phyloP scores from a whole-genome alignment of 495 filamentous ascomycete genomes.

The Aspergillus kassunensis region DNA sequence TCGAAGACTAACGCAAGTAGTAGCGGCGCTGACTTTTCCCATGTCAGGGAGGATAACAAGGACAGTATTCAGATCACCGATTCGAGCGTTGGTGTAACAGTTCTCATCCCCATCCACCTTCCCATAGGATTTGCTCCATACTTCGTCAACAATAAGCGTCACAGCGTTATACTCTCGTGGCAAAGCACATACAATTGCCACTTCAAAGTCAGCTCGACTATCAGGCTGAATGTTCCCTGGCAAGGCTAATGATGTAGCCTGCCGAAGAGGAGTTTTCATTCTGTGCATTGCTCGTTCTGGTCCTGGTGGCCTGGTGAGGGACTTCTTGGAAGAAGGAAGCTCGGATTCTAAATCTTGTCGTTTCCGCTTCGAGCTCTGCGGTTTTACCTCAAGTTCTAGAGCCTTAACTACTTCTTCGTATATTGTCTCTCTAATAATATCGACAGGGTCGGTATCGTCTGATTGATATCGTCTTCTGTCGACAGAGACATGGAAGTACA shows the following conservation, averaged over 20 bases:
- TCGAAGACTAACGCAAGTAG: constrained; percentile 18
- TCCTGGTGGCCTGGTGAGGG: not conserved
- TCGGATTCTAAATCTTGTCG: not conserved
- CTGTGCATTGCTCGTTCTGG: not conserved
- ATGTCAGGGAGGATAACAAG: constrained; percentile 21
- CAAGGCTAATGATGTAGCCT: no score
- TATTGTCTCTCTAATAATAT: not conserved
- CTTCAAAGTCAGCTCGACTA: constrained; percentile 15
- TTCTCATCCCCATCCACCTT: constrained; percentile 22
- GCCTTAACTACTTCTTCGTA: not conserved
- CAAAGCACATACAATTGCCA: constrained; percentile 36
- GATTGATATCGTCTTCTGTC: not conserved
- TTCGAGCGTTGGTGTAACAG: constrained; percentile 5
- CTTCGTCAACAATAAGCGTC: constrained; percentile 15
- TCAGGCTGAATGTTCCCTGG: not conserved
- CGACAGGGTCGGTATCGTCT: not conserved
- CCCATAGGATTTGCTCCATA: constrained; percentile 22
- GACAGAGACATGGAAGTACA: not conserved
- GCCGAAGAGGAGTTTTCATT: no score
- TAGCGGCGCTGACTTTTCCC: constrained; percentile 26
- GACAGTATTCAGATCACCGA: constrained; percentile 28
- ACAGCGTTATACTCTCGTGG: constrained; percentile 30
- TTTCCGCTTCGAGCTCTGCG: not conserved
- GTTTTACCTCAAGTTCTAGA: not conserved
- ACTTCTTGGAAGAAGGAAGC: not conserved